Evolutionary conservation across 257 asterid genomes (phyloP).

Genomic region (Paraleonurus japonicus): DNA sequence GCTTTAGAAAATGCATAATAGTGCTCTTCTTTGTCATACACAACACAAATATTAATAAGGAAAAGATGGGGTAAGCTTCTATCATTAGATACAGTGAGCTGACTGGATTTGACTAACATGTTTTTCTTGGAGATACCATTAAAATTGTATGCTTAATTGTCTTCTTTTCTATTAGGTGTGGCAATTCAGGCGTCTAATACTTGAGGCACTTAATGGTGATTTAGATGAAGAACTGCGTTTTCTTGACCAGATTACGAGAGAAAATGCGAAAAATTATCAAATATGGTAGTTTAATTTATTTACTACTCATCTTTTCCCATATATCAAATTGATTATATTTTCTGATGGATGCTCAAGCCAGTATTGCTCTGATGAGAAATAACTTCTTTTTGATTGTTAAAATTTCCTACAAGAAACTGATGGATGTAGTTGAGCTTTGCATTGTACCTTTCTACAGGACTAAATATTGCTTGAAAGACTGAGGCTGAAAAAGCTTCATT

Average conservation of each 20-base stretch:
- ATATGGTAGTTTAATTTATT: constrained; percentile 55
- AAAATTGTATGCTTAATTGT: constrained; percentile 14
- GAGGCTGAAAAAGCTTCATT: background rate
- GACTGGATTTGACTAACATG: constrained; percentile 8
- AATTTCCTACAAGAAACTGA: background rate
- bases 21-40: background rate
- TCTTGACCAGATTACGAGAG: constrained; percentile 54
- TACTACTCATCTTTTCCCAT: background rate
- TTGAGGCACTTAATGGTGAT: constrained; percentile 66
- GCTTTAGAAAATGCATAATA: background rate
- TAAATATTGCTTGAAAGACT: background rate
- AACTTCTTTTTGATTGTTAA: background rate
- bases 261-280: constrained; percentile 83
- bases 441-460: background rate
- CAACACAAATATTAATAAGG: background rate
- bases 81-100: background rate
- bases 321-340: background rate
- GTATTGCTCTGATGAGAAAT: background rate
- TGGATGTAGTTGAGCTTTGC: background rate
- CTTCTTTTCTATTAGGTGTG: constrained; percentile 56
- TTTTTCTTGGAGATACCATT: constrained; percentile 6
- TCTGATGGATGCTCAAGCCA: constrained; percentile 11
- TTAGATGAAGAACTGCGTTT: constrained; percentile 67
- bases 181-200: constrained; percentile 91
- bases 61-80: background rate